Conservation (phyloP, 2,329 filamentous ascomycete genomes). For the Cladorrhinum sp. region DNA sequence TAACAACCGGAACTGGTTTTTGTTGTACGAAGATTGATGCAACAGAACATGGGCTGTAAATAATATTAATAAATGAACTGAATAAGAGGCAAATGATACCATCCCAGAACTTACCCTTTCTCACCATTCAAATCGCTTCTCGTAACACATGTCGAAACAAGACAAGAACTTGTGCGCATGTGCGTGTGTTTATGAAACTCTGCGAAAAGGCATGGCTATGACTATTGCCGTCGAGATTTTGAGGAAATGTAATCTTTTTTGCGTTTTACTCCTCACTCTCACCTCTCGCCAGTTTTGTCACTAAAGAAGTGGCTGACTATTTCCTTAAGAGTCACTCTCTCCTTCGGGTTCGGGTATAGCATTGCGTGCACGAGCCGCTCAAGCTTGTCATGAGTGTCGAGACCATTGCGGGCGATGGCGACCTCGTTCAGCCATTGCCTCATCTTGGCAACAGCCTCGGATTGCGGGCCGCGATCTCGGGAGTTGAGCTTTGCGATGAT, state of each 20-base stretch:
- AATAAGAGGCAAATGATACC: not conserved
- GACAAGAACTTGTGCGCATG: not conserved
- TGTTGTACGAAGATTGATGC: not conserved
- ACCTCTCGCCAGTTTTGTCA: constrained; percentile 30
- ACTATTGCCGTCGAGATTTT: not conserved
- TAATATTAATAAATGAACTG: not conserved
- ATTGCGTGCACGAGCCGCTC: constrained; percentile 54
- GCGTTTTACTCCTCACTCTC: constrained; percentile 12
- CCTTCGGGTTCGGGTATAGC: constrained; percentile 49
- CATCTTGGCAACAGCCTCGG: constrained; percentile 49
- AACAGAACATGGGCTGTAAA: not conserved
- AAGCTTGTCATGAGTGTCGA: constrained; percentile 47
- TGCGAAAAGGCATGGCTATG: not conserved
- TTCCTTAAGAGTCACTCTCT: constrained; percentile 54
- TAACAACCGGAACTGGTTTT: not conserved
- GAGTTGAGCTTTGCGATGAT: constrained; percentile 54
- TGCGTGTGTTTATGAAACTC: not conserved
- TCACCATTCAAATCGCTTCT: not conserved
- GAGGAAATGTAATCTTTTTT: not conserved
- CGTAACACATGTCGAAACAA: not conserved
- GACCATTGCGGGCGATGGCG: constrained; percentile 44
- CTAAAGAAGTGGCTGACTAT: constrained; percentile 45
- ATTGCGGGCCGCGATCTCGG: constrained; percentile 30
- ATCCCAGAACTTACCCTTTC: not conserved
- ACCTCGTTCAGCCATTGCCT: constrained; percentile 55